Conservation (phyloP, 2,329 filamentous ascomycete species). For the Fusarium subglutinans region DNA sequence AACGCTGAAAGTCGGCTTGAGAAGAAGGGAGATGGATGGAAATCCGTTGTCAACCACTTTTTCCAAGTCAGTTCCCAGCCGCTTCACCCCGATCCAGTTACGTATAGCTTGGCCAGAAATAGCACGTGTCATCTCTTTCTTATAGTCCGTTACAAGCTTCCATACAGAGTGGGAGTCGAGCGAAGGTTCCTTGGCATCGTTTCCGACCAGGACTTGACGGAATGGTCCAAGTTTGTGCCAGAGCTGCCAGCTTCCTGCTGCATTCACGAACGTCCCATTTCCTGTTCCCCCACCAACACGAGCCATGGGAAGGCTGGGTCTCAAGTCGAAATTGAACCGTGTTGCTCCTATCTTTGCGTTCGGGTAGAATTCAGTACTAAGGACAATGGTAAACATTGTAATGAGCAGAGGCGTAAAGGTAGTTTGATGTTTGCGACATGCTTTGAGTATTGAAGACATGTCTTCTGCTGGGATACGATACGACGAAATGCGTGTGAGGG, state of each 20-base stretch:
- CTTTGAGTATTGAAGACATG: conserved; percentile 11
- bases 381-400: conserved; percentile 10
- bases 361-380: conserved; percentile 35
- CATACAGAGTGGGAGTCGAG: neutral
- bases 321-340: conserved; percentile 20
- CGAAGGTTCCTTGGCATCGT: neutral
- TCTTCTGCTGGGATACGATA: conserved; percentile 14
- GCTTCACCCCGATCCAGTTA: conserved; percentile 7
- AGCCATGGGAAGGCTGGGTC: neutral
- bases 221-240: neutral
- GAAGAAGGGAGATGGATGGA: conserved; percentile 7
- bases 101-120: neutral
- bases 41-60: conserved; percentile 2
- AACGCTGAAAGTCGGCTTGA: conserved; percentile 18
- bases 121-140: neutral
- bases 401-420: conserved; percentile 39
- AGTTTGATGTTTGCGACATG: conserved; percentile 30
- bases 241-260: neutral
- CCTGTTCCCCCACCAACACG: neutral
- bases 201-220: neutral
- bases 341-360: conserved; percentile 31
- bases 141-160: conserved; percentile 8
- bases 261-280: neutral
- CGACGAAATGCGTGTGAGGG: conserved; percentile 1
- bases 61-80: conserved; percentile 4